Evolutionary conservation across 345 rosid genomes (phyloP).

Genomic region (Camelina neglecta): DNA sequence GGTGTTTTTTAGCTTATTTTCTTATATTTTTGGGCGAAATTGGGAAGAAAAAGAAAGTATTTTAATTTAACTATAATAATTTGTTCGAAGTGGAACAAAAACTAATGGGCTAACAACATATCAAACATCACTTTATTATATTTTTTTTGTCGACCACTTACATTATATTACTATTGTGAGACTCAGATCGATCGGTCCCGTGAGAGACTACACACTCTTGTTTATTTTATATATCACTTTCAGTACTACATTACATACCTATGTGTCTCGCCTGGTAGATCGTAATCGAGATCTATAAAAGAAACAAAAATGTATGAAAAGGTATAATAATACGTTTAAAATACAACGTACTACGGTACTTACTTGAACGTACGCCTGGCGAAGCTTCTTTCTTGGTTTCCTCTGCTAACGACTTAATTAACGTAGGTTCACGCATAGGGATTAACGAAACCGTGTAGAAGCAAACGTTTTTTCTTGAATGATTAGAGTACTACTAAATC

Average conservation of each 20-base stretch:
- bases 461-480: no score
- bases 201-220: background rate
- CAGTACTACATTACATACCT: background rate
- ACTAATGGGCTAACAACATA: background rate
- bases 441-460: background rate
- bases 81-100: background rate
- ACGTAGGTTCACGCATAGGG: background rate
- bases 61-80: no score
- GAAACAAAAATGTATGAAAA: background rate
- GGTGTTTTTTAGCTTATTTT: no score
- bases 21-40: no score
- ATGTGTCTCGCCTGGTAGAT: background rate
- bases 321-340: background rate
- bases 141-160: background rate
- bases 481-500: background rate
- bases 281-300: constrained; percentile 2
- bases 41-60: no score
- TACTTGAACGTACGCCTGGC: constrained; percentile 8
- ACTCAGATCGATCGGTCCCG: no score
- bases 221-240: background rate
- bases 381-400: constrained; percentile 31
- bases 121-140: background rate
- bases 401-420: background rate
- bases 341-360: constrained; percentile 12
- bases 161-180: background rate